Percentiles rank a stretch among this genome's conserved stretches.
phyloP scores from a whole-genome alignment of 1,139 yeast genomes.

The Hyphopichia khmerensis region DNA sequence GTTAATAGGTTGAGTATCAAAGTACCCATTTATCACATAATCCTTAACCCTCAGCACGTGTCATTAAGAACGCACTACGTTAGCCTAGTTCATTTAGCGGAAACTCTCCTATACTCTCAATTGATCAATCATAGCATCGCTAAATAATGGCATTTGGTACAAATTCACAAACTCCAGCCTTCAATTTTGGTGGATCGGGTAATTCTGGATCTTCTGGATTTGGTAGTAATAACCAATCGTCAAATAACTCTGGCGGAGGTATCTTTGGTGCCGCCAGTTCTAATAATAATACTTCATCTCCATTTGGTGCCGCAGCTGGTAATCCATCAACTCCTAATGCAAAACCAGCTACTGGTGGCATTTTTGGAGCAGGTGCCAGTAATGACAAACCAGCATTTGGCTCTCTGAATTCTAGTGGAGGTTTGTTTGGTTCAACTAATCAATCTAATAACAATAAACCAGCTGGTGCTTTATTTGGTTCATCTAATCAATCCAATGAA shows the following conservation, averaged over 20 bases:
- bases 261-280: not conserved
- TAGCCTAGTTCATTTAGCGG: too few species aligned
- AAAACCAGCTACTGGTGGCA: not conserved
- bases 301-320: too few species aligned
- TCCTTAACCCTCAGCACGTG: too few species aligned
- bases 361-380: not conserved
- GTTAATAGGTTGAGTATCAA: too few species aligned
- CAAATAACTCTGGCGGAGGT: not conserved
- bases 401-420: not conserved
- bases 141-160: not conserved
- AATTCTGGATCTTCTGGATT: constrained; percentile 4
- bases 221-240: not conserved
- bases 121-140: too few species aligned
- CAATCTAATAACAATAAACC: not conserved
- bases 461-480: not conserved
- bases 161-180: not conserved
- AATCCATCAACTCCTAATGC: not conserved
- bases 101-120: too few species aligned
- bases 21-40: too few species aligned
- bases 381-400: not conserved
- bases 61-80: too few species aligned
- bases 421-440: not conserved
- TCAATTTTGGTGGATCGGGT: not conserved
- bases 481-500: not conserved
- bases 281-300: too few species aligned